phyloP scores from a whole-genome alignment of 2,329 filamentous ascomycete genomes.

The Clarireedia paspali region DNA sequence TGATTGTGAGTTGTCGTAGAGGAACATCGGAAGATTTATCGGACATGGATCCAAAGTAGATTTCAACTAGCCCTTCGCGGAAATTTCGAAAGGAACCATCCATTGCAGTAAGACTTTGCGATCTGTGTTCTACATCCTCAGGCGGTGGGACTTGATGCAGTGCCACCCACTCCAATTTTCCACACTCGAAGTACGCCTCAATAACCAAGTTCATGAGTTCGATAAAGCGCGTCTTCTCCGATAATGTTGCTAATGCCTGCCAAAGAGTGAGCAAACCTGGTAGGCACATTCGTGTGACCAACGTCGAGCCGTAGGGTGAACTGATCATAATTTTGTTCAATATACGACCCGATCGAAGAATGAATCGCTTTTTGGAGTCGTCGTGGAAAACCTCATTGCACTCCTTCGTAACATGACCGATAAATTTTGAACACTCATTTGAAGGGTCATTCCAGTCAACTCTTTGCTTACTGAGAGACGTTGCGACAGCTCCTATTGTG shows the following conservation, averaged over 20 bases:
- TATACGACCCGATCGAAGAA: conserved; percentile 7
- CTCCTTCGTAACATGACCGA: conserved; percentile 11
- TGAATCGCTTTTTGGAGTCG: conserved; percentile 7
- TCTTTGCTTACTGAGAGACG: neutral
- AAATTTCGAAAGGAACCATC: conserved; percentile 6
- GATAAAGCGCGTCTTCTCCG: conserved; percentile 16
- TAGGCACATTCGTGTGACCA: neutral
- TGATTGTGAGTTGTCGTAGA: conserved; percentile 17
- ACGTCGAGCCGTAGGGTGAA: conserved; percentile 1
- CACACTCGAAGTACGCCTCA: conserved; percentile 14
- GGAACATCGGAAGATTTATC: conserved; percentile 12
- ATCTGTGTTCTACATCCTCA: neutral
- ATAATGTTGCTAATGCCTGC: neutral
- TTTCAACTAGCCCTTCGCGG: conserved; percentile 6
- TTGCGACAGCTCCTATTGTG: conserved; percentile 19
- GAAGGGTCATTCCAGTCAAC: conserved; percentile 6
- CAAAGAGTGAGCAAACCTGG: conserved; percentile 2
- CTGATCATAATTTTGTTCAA: conserved; percentile 7
- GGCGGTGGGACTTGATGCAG: neutral
- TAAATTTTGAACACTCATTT: conserved; percentile 7
- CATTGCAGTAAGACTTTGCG: neutral
- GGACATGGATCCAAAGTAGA: conserved; percentile 19
- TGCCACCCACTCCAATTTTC: neutral
- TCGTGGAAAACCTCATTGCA: conserved; percentile 3
- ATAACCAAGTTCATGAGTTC: conserved; percentile 25